Conservation (phyloP, 441 rosid species). For the Jatropha multifida region DNA sequence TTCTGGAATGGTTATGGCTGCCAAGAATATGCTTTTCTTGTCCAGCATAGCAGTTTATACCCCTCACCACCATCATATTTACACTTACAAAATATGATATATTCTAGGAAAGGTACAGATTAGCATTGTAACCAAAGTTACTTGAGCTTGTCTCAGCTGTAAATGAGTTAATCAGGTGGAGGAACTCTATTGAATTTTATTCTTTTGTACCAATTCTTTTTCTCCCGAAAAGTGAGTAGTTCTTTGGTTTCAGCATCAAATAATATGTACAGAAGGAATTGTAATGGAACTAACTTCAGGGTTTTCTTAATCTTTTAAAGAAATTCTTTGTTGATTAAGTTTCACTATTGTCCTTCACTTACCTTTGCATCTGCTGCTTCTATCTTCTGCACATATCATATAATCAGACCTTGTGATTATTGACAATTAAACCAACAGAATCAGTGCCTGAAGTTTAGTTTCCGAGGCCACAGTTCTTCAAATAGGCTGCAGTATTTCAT, state of each 20-base stretch:
- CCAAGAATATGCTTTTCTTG: constrained; percentile 1
- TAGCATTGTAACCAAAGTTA: constrained; percentile 20
- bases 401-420: not conserved
- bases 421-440: no score
- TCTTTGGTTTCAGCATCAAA: constrained; percentile 21
- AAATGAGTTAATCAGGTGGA: constrained; percentile 36
- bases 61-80: constrained; percentile 20
- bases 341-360: not conserved
- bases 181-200: constrained; percentile 23
- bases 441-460: not conserved
- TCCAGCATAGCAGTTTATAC: constrained; percentile 11
- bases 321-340: constrained; percentile 4
- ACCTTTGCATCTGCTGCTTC: not conserved
- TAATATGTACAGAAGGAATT: constrained; percentile 35
- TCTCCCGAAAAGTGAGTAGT: constrained; percentile 22
- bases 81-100: constrained; percentile 16
- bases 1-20: constrained; percentile 14
- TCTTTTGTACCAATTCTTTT: constrained; percentile 33
- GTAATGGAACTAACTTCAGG: constrained; percentile 23
- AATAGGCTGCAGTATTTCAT: not conserved
- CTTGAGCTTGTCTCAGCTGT: constrained; percentile 31
- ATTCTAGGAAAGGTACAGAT: constrained; percentile 27
- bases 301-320: not conserved
- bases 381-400: no score
- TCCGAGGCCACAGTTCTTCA: not conserved